A percentile compares a stretch with the other conserved stretches of the same genome.
phyloP scores from a whole-genome alignment of 1,284 basidiomycete genomes.

The Sporisorium reilianum region DNA sequence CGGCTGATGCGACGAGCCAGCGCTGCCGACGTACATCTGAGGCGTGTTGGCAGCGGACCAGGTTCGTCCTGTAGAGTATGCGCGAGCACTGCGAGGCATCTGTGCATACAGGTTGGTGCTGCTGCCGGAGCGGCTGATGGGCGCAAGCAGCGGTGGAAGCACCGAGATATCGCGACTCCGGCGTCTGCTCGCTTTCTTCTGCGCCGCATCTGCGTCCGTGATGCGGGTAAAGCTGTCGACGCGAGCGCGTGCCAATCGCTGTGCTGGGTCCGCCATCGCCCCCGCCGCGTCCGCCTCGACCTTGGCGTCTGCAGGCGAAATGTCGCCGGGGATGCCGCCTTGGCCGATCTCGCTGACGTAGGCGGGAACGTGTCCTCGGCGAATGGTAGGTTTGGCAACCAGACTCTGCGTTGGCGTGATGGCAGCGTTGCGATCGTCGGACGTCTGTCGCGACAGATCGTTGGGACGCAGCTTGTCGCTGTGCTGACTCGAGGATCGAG shows the following conservation, averaged over 20 bases:
- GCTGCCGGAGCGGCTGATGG: slow-evolving; percentile 48
- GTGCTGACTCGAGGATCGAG: slow-evolving; percentile 23
- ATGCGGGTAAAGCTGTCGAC: slow-evolving; percentile 42
- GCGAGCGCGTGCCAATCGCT: slow-evolving; percentile 25
- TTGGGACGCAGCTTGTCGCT: slow-evolving; percentile 14
- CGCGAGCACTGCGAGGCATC: slow-evolving; percentile 36
- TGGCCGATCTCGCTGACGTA: slow-evolving; percentile 60
- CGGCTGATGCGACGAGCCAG: slow-evolving; percentile 40
- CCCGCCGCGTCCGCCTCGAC: slow-evolving; percentile 2
- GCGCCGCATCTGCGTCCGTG: slow-evolving; percentile 34
- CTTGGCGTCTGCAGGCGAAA: slow-evolving; percentile 19
- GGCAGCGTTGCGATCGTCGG: slow-evolving; percentile 42
- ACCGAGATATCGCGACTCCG: slow-evolving; percentile 58
- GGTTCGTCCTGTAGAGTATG: slow-evolving; percentile 50
- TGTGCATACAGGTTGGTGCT: slow-evolving; percentile 50
- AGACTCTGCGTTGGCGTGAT: slow-evolving; percentile 56
- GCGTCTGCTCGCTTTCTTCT: slow-evolving; percentile 50
- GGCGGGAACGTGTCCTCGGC: slow-evolving; percentile 58
- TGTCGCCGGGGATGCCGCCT: slow-evolving; percentile 58
- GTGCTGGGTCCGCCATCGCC: slow-evolving; percentile 13
- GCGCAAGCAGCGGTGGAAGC: slow-evolving; percentile 59
- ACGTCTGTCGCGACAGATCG: too few species aligned
- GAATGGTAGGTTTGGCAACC: slow-evolving; percentile 53
- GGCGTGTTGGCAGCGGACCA: slow-evolving; percentile 40
- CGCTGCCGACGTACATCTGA: slow-evolving; percentile 51